Evolutionary conservation across 2,329 filamentous ascomycete genomes (phyloP), one percentile per base, ranked within the genome.

Genomic region (Diaporthe sp.): DNA sequence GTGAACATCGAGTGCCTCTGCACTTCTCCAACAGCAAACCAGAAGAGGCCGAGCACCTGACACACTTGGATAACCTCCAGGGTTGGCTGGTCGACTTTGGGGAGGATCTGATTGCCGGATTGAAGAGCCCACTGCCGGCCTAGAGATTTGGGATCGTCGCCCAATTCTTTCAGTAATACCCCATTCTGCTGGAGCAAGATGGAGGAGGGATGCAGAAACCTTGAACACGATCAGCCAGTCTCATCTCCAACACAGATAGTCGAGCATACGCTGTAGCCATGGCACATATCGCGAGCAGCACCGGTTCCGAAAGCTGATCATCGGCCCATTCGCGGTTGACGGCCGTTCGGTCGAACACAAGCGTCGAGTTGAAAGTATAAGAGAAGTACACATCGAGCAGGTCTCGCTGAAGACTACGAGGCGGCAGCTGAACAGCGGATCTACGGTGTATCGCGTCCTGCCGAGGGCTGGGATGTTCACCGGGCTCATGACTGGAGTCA

Each of bases 1-100:
- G 28, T 57, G 53, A 57, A 57, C 53, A 57, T 57, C 15, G 53
- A 57, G 53, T 57, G 53, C 22, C 53, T 57, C 28, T 31, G 53
- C 17, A 10, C 25, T 57, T 57, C 53, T 34, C 53, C 53, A 19
- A 34, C 9, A 19, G 53, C 53, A 13, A 57, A 57, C 53, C 53
- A 57, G 53, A 57, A 57, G 28, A 57, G 15, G 28, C 53, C 53
- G 31, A 57, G 53, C 53, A 57, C 53, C 17, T 57, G 53, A 22
- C 53, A 57, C 28, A 57, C 53, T 57, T 57, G 53, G 7, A 34
- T 28, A 22, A 31, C 10, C 31, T 34, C 53, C 53, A 57, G 53
- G 6, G 28, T 57, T 57, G 53, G 53, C 28, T 31, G 28, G 31
- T 57, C 53, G 28, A 34, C 53, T 57, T 57, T 19, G 19, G 53